phyloP scores from a whole-genome alignment of 2,329 filamentous ascomycete genomes.

The Diaporthe citrichinensis region DNA sequence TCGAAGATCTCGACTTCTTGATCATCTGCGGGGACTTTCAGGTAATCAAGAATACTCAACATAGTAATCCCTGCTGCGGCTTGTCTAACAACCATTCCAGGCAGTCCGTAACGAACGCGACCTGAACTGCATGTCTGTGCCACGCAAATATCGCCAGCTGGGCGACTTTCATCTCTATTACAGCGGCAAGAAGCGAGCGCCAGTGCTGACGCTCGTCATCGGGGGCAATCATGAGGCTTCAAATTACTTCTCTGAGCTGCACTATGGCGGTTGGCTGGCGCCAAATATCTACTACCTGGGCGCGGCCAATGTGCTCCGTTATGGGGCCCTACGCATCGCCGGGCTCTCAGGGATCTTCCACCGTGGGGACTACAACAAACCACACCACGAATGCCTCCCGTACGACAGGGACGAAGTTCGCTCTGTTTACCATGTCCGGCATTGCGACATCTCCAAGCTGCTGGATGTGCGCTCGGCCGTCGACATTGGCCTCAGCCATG shows the following conservation, averaged over 20 bases:
- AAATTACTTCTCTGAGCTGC: conserved; percentile 14
- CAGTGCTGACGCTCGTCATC: conserved; percentile 17
- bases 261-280: conserved; percentile 18
- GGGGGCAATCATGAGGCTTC: conserved; percentile 21
- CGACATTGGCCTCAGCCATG: conserved; percentile 22
- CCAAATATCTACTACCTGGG: conserved; percentile 17
- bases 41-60: not conserved
- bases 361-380: not conserved
- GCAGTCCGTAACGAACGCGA: conserved; percentile 17
- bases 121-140: conserved; percentile 23
- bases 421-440: conserved; percentile 16
- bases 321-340: conserved; percentile 13
- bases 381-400: conserved; percentile 22
- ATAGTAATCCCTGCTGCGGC: not conserved
- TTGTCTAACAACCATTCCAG: not conserved
- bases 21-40: conserved; percentile 17
- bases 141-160: conserved; percentile 12
- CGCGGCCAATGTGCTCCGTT: conserved; percentile 6
- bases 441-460: conserved; percentile 21
- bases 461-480: conserved; percentile 12
- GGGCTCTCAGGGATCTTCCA: conserved; percentile 21
- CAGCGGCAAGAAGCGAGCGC: conserved; percentile 14
- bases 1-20: conserved; percentile 7
- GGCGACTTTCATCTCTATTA: conserved; percentile 22
- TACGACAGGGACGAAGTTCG: conserved; percentile 21